These are phyloP conservation scores for Casuarina glauca DNA, from an alignment of 306 rosid genomes.

Conservation along the genomic window DNA sequence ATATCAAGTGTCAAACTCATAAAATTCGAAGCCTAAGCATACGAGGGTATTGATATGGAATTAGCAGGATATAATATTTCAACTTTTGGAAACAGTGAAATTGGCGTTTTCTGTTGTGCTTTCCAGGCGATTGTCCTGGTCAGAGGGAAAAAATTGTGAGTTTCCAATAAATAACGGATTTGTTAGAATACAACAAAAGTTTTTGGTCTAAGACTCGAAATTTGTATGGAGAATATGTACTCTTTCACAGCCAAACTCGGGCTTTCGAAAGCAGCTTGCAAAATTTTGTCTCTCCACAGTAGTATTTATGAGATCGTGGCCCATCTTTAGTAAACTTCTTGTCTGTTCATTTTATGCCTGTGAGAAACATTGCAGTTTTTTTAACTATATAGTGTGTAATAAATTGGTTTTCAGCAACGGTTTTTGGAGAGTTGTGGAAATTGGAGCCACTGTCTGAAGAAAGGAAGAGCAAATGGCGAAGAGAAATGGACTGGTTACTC, in stretches of 20 bases:
- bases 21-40: not conserved
- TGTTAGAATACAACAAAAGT: not conserved
- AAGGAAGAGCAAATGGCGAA: constrained; percentile 70
- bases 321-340: constrained; percentile 5
- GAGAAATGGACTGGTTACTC: constrained; percentile 90
- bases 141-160: not conserved
- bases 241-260: not conserved
- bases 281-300: not conserved
- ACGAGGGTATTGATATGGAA: not conserved
- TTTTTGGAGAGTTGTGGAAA: constrained; percentile 97
- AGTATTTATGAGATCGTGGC: not conserved
- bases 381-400: constrained; percentile 1
- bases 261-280: not conserved
- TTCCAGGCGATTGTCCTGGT: not conserved
- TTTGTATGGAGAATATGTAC: not conserved
- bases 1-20: not conserved
- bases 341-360: not conserved
- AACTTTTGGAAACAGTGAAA: not conserved
- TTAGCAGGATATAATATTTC: not conserved
- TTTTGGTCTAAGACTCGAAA: not conserved
- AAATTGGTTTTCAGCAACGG: constrained; percentile 53
- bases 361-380: not conserved
- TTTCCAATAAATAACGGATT: not conserved
- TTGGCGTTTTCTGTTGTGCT: not conserved
- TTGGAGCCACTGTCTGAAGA: constrained; percentile 86